Evolutionary conservation across 495 filamentous ascomycete species (phyloP), one percentile per base, ranked within the genome.

Genomic region (Daldinia caldariorum): DNA sequence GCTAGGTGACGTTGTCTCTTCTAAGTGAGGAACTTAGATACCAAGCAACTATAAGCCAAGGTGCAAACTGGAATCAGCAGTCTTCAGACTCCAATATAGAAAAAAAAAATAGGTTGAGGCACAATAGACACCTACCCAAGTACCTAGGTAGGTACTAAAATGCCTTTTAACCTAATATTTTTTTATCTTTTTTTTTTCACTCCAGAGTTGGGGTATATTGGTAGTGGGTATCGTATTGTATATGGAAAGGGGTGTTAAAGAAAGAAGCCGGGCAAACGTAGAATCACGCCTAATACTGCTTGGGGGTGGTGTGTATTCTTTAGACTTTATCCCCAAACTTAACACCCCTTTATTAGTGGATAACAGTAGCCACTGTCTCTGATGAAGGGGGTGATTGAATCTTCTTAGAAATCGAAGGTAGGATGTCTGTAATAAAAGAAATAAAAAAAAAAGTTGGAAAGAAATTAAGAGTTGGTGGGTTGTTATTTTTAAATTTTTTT

Each of bases 21-120:
- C 57, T 35, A 37, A 38, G n/a, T 37, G 14, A 54, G 26, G 20
- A 66, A 9, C 35, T 41, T 58, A 41, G 20, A 57, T 38, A 47
- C 16, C 22, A 9, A 16, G 9, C 43, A 47, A 47, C 43, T 47
- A 22, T 47, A 5, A 47, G 12, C 43, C 43, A 22, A 22, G 18
- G 18, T 47, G 18, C 18, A 22, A 22, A 5, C 43, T 12, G 18
- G 43, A 47, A 47, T 18, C 3, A 22, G 43, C 43, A 47, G 43
- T 47, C 43, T 22, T 47, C 1, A 47, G 26, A 47, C 43, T 47
- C 16, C 10, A 18, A 9, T 35, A 18, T 12, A 47, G 18, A 47
- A 47, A 16, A 18, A n/a, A 47, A 47, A 45, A 47, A 10, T 18
- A 22, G 16, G 1, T 16, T 3, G 18, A 47, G 43, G 43, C 43